Conservation (phyloP, 495 filamentous ascomycete genomes). For the Neurospora cerealis region DNA sequence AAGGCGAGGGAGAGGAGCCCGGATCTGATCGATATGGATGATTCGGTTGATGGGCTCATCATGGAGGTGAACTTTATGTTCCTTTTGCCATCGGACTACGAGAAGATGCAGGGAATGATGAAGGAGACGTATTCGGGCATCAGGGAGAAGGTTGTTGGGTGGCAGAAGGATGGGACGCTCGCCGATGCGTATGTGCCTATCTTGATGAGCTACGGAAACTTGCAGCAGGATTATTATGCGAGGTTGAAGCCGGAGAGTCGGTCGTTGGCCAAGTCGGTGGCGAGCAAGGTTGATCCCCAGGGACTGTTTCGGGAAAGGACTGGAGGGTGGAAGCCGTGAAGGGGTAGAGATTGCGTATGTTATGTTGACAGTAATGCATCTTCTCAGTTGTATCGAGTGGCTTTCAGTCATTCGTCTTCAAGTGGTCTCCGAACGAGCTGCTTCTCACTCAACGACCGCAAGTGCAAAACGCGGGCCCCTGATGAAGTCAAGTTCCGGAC, state of each 20-base stretch:
- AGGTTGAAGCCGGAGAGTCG: constrained; percentile 37
- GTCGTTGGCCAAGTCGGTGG: constrained; percentile 30
- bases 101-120: too few relatives aligned
- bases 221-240: constrained; percentile 49
- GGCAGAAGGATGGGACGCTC: constrained; percentile 20
- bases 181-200: constrained; percentile 44
- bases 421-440: background rate
- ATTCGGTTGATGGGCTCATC: constrained; percentile 43
- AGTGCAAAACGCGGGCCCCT: background rate
- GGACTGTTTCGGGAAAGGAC: constrained; percentile 49
- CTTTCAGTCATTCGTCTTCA: background rate
- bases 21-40: constrained; percentile 43
- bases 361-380: background rate
- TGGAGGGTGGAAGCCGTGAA: constrained; percentile 37
- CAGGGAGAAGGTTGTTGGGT: constrained; percentile 26
- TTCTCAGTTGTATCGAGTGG: background rate
- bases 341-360: background rate
- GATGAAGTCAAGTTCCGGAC: background rate
- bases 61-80: constrained; percentile 50
- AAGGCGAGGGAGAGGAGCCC: constrained; percentile 39
- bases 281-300: constrained; percentile 44
- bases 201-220: constrained; percentile 53
- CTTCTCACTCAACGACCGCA: background rate
- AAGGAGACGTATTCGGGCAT: constrained; percentile 33
- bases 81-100: too few relatives aligned